Evolutionary conservation across 2,329 filamentous ascomycete genomes (phyloP).

Genomic region (Paecilomyces sp.): DNA sequence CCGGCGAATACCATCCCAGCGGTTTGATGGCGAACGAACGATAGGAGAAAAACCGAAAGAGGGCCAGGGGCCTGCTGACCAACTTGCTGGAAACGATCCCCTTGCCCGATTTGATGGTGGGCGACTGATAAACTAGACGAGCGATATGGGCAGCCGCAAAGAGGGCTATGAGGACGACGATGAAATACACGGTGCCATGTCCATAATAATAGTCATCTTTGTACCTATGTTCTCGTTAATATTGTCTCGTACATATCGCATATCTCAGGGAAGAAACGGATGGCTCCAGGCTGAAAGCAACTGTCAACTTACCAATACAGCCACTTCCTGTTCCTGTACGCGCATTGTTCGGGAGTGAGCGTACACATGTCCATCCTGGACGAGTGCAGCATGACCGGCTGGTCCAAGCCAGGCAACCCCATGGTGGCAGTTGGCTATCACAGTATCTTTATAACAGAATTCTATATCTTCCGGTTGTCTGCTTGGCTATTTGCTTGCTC

Average conservation of each 20-base stretch:
- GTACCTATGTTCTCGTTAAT: conserved; percentile 26
- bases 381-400: conserved; percentile 18
- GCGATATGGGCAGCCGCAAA: conserved; percentile 36
- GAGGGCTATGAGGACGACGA: conserved; percentile 39
- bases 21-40: conserved; percentile 6
- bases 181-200: conserved; percentile 45
- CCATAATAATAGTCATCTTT: conserved; percentile 46
- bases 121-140: conserved; percentile 9
- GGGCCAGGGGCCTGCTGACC: conserved; percentile 19
- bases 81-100: conserved; percentile 11
- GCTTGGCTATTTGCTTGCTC: background rate
- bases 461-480: background rate
- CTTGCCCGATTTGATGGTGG: conserved; percentile 13
- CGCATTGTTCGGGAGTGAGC: conserved; percentile 19
- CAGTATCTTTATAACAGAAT: background rate
- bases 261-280: too few species aligned
- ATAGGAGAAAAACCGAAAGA: conserved; percentile 26
- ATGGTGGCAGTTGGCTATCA: conserved; percentile 6
- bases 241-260: background rate
- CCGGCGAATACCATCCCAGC: conserved; percentile 33
- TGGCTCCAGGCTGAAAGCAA: background rate
- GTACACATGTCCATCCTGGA: conserved; percentile 12
- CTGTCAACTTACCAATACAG: conserved; percentile 14
- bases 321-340: conserved; percentile 14
- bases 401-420: conserved; percentile 10